Percentiles rank a stretch among this genome's conserved stretches.
Conservation (phyloP, 345 rosid genomes). For the Heritiera fomes region DNA sequence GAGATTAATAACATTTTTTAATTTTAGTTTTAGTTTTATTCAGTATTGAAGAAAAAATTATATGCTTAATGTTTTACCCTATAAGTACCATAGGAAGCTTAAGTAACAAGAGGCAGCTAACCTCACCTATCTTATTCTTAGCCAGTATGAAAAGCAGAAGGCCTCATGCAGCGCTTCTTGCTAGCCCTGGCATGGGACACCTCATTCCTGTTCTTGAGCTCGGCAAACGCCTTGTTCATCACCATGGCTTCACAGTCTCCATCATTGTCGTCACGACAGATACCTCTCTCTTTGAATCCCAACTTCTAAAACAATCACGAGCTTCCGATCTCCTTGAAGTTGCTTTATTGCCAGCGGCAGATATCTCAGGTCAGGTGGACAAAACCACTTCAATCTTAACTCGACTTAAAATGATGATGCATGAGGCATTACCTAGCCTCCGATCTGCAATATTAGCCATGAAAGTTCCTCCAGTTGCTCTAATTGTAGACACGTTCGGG, state of each 20-base stretch:
- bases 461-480: constrained; percentile 41
- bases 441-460: constrained; percentile 42
- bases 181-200: constrained; percentile 80
- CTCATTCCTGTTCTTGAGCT: constrained; percentile 66
- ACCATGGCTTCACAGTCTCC: constrained; percentile 46
- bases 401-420: constrained; percentile 38
- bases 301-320: constrained; percentile 17
- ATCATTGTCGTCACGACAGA: constrained; percentile 44
- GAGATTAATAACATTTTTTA: no score
- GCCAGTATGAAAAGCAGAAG: constrained; percentile 34
- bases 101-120: not conserved
- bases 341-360: constrained; percentile 41
- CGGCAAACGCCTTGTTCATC: constrained; percentile 41
- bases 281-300: constrained; percentile 35
- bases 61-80: not conserved
- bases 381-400: constrained; percentile 35
- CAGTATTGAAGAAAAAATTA: not conserved
- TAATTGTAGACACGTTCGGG: constrained; percentile 58
- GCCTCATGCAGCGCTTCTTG: constrained; percentile 48
- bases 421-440: constrained; percentile 42
- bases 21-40: not conserved
- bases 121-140: not conserved
- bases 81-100: not conserved
- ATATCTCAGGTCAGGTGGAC: constrained; percentile 33
- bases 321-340: constrained; percentile 32